Conservation (phyloP, 1,139 yeast species). For the Candida sojae region DNA sequence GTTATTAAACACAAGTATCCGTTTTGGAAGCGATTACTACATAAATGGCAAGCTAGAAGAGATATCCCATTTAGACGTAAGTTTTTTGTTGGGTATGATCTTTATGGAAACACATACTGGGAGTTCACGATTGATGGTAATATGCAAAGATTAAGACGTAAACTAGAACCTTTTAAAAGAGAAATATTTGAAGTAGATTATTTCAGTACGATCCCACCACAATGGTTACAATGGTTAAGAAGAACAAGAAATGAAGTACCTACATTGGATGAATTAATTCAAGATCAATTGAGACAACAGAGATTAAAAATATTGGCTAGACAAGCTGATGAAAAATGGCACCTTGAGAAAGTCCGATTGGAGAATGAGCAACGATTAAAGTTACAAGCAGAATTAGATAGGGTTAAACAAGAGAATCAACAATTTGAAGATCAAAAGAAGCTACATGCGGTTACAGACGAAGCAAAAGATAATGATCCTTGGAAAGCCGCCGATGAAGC, state of each 20-base stretch:
- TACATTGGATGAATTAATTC: slow-evolving; percentile 57
- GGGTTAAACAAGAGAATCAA: slow-evolving; percentile 24
- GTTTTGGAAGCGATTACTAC: slow-evolving; percentile 46
- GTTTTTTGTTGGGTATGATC: slow-evolving; percentile 70
- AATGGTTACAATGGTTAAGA: slow-evolving; percentile 83
- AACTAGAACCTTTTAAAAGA: slow-evolving; percentile 47
- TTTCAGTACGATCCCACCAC: slow-evolving; percentile 57
- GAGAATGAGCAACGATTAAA: slow-evolving; percentile 34
- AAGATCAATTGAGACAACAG: slow-evolving; percentile 59
- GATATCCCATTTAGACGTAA: slow-evolving; percentile 64
- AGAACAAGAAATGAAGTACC: slow-evolving; percentile 64
- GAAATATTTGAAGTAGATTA: slow-evolving; percentile 51
- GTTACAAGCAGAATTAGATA: slow-evolving; percentile 36
- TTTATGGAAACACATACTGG: slow-evolving; percentile 85
- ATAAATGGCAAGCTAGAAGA: slow-evolving; percentile 61
- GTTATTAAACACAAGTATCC: slow-evolving; percentile 40
- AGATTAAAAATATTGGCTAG: slow-evolving; percentile 56
- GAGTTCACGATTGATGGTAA: slow-evolving; percentile 62
- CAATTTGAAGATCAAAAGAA: slow-evolving; percentile 12
- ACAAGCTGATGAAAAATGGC: slow-evolving; percentile 65
- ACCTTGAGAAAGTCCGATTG: slow-evolving; percentile 35
- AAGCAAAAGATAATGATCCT: not conserved
- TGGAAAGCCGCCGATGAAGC: slow-evolving; percentile 24
- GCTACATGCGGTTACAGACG: slow-evolving; percentile 5
- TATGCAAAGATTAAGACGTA: slow-evolving; percentile 47